Evolutionary conservation across 495 filamentous ascomycete genomes (phyloP).

Genomic region (Lophium mytilinum): DNA sequence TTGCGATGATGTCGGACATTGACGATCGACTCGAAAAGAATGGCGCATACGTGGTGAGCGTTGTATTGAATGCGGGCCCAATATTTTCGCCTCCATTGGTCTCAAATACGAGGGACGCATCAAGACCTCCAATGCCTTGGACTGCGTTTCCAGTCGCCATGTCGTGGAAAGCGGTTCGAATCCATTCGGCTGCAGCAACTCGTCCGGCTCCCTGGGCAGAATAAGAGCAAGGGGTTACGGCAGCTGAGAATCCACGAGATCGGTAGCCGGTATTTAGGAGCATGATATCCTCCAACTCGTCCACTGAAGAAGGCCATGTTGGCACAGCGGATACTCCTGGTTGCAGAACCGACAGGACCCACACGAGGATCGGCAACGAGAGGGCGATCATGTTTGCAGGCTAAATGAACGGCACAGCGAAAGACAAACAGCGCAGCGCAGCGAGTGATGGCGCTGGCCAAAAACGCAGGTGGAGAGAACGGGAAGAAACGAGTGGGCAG

Average conservation of each 20-base stretch:
- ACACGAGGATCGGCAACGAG: slow-evolving; percentile 7
- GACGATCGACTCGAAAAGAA: slow-evolving; percentile 45
- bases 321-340: slow-evolving; percentile 26
- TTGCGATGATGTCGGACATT: slow-evolving; percentile 51
- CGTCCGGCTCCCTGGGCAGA: slow-evolving; percentile 48
- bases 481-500: no score
- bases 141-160: slow-evolving; percentile 49
- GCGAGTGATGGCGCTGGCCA: no score
- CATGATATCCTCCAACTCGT: slow-evolving; percentile 58
- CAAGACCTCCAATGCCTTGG: slow-evolving; percentile 46
- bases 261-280: slow-evolving; percentile 48
- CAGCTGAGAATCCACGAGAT: slow-evolving; percentile 45
- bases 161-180: slow-evolving; percentile 56
- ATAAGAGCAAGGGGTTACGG: slow-evolving; percentile 50
- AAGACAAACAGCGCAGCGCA: not conserved
- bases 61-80: slow-evolving; percentile 49
- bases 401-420: not conserved
- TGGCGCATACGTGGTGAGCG: slow-evolving; percentile 46
- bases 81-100: slow-evolving; percentile 44
- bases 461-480: no score
- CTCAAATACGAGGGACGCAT: slow-evolving; percentile 55
- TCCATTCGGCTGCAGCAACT: slow-evolving; percentile 52
- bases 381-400: not conserved
- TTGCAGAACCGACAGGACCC: slow-evolving; percentile 12
- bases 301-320: slow-evolving; percentile 52